A percentile compares a stretch with the other conserved stretches of the same genome.
These are phyloP conservation scores for Raffaelea deltoideospora DNA, from an alignment of 2,329 filamentous ascomycete genomes.

Conservation along the genomic window DNA sequence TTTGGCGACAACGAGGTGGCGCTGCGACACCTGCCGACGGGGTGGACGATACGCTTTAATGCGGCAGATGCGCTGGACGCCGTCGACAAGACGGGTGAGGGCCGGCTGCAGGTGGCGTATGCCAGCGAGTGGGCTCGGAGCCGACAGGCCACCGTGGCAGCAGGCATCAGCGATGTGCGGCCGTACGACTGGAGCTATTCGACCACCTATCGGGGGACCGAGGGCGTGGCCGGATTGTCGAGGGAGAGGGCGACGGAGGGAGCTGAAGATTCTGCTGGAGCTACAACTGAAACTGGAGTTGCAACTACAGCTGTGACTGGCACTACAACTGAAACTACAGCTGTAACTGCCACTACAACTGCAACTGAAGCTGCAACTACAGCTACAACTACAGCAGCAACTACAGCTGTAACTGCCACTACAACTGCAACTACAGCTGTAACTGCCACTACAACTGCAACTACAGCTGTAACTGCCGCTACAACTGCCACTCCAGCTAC, in stretches of 20 bases:
- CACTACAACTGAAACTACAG: too few species aligned
- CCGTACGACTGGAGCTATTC: conserved; percentile 98
- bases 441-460: neutral
- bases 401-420: neutral
- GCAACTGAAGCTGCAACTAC: neutral
- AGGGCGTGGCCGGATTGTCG: conserved; percentile 10
- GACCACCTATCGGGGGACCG: conserved; percentile 68
- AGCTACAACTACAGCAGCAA: neutral
- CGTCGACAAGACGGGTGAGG: conserved; percentile 84
- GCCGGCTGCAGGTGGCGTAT: conserved; percentile 88
- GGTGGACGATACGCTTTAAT: conserved; percentile 70
- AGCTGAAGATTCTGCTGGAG: too few species aligned
- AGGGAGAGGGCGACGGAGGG: too few species aligned
- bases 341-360: too few species aligned
- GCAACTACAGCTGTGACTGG: too few species aligned
- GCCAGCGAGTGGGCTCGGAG: conserved; percentile 66
- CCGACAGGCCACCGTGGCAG: conserved; percentile 61
- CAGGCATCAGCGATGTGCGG: conserved; percentile 83
- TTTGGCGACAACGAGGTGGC: conserved; percentile 86
- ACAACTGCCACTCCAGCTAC: neutral
- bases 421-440: neutral
- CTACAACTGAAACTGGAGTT: too few species aligned
- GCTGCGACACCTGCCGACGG: conserved; percentile 56
- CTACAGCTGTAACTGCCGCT: neutral
- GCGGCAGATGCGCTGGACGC: conserved; percentile 75